Evolutionary conservation across 1,284 basidiomycete genomes (phyloP).

Genomic region (Apiotrichum domesticum): DNA sequence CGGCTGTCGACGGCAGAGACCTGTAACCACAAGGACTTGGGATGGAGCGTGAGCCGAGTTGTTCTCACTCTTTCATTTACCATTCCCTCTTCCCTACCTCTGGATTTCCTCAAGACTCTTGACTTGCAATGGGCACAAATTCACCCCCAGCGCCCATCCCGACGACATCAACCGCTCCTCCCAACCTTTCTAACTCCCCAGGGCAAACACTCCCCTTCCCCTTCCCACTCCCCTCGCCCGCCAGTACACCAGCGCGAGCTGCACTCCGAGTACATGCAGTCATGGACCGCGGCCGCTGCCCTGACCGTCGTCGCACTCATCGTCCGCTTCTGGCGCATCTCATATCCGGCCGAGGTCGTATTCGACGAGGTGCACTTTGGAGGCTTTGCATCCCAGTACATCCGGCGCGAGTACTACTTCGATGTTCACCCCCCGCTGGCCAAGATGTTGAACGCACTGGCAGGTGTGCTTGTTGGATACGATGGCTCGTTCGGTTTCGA

Average conservation of each 20-base stretch:
- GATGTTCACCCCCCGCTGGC: conserved; percentile 98
- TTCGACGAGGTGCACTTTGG: conserved; percentile 98
- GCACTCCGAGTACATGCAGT: conserved; percentile 28
- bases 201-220: neutral
- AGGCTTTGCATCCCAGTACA: conserved; percentile 81
- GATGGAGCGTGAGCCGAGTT: no score
- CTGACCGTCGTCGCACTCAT: conserved; percentile 71
- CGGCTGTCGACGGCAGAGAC: no score
- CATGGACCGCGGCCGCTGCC: conserved; percentile 24
- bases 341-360: conserved; percentile 87
- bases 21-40: no score
- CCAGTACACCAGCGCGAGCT: conserved; percentile 10
- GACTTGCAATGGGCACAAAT: no score
- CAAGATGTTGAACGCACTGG: conserved; percentile 83
- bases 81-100: neutral
- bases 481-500: conserved; percentile 92
- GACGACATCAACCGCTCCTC: neutral
- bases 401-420: conserved; percentile 91
- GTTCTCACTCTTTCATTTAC: neutral
- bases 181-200: conserved; percentile 1
- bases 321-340: conserved; percentile 87
- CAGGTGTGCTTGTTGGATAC: conserved; percentile 94
- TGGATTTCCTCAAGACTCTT: no score
- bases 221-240: conserved; percentile 8
- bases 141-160: neutral